Conservation (phyloP, 2,329 filamentous ascomycete species). For the Aureobasidium sp. region DNA sequence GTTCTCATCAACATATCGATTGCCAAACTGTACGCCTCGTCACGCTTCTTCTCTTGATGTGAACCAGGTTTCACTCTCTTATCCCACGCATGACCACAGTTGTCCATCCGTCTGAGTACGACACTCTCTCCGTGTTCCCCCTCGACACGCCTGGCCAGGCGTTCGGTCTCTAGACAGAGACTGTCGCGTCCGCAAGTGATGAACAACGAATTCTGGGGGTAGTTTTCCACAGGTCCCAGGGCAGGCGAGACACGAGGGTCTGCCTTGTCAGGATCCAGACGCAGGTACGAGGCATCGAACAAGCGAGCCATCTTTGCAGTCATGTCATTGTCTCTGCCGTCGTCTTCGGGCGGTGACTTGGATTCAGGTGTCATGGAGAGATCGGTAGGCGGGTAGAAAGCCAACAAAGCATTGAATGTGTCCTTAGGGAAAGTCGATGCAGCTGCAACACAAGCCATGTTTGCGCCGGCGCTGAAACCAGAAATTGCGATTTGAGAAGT, state of each 20-base stretch:
- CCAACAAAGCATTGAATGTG: constrained; percentile 25
- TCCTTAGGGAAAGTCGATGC: constrained; percentile 22
- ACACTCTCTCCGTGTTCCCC: constrained; percentile 16
- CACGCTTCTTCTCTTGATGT: constrained; percentile 20
- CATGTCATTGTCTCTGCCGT: constrained; percentile 12
- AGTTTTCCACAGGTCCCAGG: constrained; percentile 19
- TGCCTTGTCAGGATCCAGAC: constrained; percentile 15
- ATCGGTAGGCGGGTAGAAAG: constrained; percentile 29
- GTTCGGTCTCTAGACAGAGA: constrained; percentile 29
- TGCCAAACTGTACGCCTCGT: constrained; percentile 24
- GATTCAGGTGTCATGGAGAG: constrained; percentile 22
- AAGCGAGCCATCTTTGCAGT: constrained; percentile 17
- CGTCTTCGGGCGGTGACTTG: constrained; percentile 23
- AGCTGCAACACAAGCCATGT: constrained; percentile 28
- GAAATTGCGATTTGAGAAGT: constrained; percentile 22
- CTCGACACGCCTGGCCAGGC: constrained; percentile 23
- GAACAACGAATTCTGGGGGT: constrained; percentile 24
- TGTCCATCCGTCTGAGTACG: constrained; percentile 21
- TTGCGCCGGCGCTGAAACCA: constrained; percentile 35
- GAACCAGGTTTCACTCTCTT: constrained; percentile 24
- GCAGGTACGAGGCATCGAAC: constrained; percentile 28
- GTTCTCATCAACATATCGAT: constrained; percentile 16
- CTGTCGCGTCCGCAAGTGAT: constrained; percentile 29
- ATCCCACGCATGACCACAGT: constrained; percentile 30
- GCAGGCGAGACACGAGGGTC: constrained; percentile 29